Conservation (phyloP, 1,139 yeast species). For the Hemisphaericaspora xylanilytica region DNA sequence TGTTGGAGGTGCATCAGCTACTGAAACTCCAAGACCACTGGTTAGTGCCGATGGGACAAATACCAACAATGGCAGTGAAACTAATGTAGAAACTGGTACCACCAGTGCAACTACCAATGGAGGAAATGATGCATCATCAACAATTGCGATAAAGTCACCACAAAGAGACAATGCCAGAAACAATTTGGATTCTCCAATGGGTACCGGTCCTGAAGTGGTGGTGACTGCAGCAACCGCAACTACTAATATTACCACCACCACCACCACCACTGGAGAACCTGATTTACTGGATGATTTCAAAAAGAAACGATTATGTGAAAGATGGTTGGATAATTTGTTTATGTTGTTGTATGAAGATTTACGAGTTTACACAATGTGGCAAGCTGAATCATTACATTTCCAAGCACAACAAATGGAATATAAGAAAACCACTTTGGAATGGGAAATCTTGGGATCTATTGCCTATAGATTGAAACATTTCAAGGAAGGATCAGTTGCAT, state of each 20-base stretch:
- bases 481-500: constrained; percentile 80
- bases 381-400: constrained; percentile 69
- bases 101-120: neutral
- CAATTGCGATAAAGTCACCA: constrained; percentile 41
- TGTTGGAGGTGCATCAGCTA: constrained; percentile 1
- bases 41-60: neutral
- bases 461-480: constrained; percentile 76
- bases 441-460: constrained; percentile 88
- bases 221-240: constrained; percentile 5
- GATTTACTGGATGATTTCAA: constrained; percentile 43
- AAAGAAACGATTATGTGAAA: constrained; percentile 82
- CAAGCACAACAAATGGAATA: constrained; percentile 71
- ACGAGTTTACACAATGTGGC: constrained; percentile 85
- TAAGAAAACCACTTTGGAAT: constrained; percentile 81
- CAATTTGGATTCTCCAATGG: too few relatives aligned
- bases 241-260: constrained; percentile 4
- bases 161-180: constrained; percentile 16
- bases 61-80: too few relatives aligned
- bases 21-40: neutral
- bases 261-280: constrained; percentile 14
- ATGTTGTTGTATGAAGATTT: constrained; percentile 86
- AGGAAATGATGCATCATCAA: constrained; percentile 30
- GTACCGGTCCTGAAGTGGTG: constrained; percentile 8
- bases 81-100: too few relatives aligned
- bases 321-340: constrained; percentile 91